Percentiles rank a stretch among this genome's conserved stretches.
Conservation (phyloP, 2,329 filamentous ascomycete genomes). For the Taxawa tesnikishii region DNA sequence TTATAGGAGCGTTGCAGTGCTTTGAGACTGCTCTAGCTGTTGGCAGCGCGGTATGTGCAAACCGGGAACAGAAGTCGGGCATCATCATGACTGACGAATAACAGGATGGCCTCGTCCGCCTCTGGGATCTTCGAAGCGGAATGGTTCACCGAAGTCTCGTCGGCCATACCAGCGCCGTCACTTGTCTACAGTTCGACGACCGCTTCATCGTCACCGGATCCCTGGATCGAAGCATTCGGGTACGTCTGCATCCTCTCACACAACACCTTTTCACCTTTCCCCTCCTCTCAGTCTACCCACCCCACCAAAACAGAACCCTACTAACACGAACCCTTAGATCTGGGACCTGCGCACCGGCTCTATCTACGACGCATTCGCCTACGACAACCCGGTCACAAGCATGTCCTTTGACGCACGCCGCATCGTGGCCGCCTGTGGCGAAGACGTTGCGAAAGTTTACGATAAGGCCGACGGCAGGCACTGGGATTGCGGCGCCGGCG, state of each 20-base stretch:
- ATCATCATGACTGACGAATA: no score
- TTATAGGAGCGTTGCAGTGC: slow-evolving; percentile 87
- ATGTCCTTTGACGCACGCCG: slow-evolving; percentile 94
- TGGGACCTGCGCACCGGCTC: slow-evolving; percentile 96
- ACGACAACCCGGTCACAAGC: slow-evolving; percentile 79
- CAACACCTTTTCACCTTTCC: not conserved
- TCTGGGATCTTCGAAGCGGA: slow-evolving; percentile 93
- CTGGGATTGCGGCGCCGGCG: slow-evolving; percentile 89
- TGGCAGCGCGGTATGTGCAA: slow-evolving; percentile 85
- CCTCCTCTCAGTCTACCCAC: slow-evolving; percentile 2
- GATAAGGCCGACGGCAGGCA: slow-evolving; percentile 93
- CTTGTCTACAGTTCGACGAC: slow-evolving; percentile 91
- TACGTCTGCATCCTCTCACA: slow-evolving; percentile 39
- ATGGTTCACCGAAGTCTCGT: slow-evolving; percentile 95
- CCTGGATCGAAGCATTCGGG: slow-evolving; percentile 81
- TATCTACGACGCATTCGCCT: slow-evolving; percentile 91
- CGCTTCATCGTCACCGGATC: slow-evolving; percentile 90
- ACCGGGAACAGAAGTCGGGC: no score
- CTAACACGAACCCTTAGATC: slow-evolving; percentile 50
- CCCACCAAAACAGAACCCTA: slow-evolving; percentile 1
- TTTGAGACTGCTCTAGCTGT: slow-evolving; percentile 94
- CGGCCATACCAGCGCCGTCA: slow-evolving; percentile 89
- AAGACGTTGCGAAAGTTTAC: slow-evolving; percentile 93
- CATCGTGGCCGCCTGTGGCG: slow-evolving; percentile 81
- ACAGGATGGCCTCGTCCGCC: slow-evolving; percentile 92